A percentile compares a stretch with the other conserved stretches of the same genome.
Evolutionary conservation across 306 rosid genomes (phyloP).

Genomic region (Cucurbita argyrosperma): DNA sequence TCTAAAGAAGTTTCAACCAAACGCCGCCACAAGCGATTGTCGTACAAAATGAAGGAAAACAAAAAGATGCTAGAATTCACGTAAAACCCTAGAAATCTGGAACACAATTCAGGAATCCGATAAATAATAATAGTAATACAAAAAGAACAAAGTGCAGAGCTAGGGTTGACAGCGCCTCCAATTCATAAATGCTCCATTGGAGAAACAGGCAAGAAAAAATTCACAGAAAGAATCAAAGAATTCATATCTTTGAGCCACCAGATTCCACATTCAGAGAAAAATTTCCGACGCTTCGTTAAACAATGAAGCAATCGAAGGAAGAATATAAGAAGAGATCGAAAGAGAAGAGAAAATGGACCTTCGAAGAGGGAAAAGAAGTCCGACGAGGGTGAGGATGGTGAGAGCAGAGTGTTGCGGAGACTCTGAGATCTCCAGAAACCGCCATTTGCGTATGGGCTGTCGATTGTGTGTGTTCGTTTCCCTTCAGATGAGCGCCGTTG

Average conservation of each 20-base stretch:
- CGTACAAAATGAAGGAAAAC: not conserved
- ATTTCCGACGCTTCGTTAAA: not conserved
- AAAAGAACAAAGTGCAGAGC: not conserved
- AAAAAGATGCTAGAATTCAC: not conserved
- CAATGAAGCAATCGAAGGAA: not conserved
- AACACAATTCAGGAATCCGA: not conserved
- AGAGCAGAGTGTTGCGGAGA: constrained; percentile 55
- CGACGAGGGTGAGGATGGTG: constrained; percentile 31
- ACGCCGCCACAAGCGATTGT: not conserved
- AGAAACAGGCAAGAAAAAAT: not conserved
- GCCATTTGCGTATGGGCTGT: constrained; percentile 26
- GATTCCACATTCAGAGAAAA: not conserved
- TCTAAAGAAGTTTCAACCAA: not conserved
- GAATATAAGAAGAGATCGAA: not conserved
- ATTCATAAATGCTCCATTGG: not conserved
- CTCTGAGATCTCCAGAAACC: constrained; percentile 53
- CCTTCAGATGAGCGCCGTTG: not conserved
- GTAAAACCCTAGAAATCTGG: not conserved
- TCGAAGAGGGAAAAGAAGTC: constrained; percentile 31
- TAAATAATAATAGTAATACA: not conserved
- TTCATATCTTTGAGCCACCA: not conserved
- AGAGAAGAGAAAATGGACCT: constrained; percentile 28
- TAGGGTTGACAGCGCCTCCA: not conserved
- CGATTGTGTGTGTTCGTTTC: not conserved
- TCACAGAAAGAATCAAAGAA: not conserved